These are phyloP conservation scores for Jamesozyma spencerorum DNA, from an alignment of 805 yeast species.

Conservation along the genomic window DNA sequence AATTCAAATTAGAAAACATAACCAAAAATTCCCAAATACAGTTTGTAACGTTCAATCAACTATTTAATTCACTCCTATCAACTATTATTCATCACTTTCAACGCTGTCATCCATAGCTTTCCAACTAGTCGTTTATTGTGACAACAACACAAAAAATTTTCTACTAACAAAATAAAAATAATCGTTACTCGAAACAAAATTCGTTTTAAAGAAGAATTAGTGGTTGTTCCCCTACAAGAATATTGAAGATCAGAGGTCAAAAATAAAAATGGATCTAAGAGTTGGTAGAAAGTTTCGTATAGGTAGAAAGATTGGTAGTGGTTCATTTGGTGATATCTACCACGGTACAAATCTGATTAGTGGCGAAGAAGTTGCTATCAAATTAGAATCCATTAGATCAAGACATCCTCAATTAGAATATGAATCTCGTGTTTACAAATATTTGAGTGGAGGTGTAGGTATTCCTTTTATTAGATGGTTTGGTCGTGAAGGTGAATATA, in stretches of 20 bases:
- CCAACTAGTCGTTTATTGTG: too few species aligned
- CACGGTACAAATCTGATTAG: constrained; percentile 86
- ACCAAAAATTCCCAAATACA: too few species aligned
- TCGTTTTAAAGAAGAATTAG: not conserved
- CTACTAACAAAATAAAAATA: too few species aligned
- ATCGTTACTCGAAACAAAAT: too few species aligned
- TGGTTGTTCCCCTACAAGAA: not conserved
- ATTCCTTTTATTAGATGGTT: constrained; percentile 95
- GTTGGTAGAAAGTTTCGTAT: constrained; percentile 91
- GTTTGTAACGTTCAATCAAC: too few species aligned
- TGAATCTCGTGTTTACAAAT: constrained; percentile 92
- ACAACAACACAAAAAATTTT: too few species aligned
- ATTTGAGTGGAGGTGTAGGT: constrained; percentile 92
- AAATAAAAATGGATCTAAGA: constrained; percentile 55
- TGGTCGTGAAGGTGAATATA: constrained; percentile 92
- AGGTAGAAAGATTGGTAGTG: constrained; percentile 93
- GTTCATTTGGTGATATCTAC: constrained; percentile 96
- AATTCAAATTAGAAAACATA: too few species aligned
- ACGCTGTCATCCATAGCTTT: too few species aligned
- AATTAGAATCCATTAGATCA: constrained; percentile 79
- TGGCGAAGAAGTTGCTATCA: constrained; percentile 97
- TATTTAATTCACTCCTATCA: too few species aligned
- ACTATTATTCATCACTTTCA: too few species aligned
- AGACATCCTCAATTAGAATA: constrained; percentile 96
- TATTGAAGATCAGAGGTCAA: not conserved